These are phyloP conservation scores for Ceratocystis papillata DNA, from an alignment of 2,329 filamentous ascomycete genomes.

Conservation along the genomic window DNA sequence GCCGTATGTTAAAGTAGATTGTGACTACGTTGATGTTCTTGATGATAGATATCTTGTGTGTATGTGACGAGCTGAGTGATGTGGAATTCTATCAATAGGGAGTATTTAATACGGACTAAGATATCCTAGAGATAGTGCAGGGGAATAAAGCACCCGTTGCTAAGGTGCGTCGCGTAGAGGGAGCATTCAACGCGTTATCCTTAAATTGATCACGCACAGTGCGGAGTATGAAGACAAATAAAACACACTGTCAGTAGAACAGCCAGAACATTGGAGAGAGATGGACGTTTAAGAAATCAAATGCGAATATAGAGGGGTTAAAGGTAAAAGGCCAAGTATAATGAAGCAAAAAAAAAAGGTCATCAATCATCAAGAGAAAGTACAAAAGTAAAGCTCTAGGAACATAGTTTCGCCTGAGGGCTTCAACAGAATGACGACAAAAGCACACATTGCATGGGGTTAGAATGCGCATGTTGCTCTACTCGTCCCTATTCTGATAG, in stretches of 20 bases:
- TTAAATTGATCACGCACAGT: constrained; percentile 22
- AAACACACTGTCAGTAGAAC: neutral
- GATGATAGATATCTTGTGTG: too few species aligned
- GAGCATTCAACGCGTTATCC: too few species aligned
- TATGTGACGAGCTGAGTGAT: too few species aligned
- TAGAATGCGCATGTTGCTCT: neutral
- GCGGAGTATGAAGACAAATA: neutral
- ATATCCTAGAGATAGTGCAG: neutral
- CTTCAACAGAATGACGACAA: too few species aligned
- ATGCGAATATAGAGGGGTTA: neutral
- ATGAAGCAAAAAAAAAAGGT: neutral
- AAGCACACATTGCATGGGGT: too few species aligned
- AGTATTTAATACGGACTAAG: too few species aligned
- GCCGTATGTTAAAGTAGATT: too few species aligned
- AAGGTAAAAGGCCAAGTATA: neutral
- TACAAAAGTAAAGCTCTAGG: neutral
- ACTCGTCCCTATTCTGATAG: neutral
- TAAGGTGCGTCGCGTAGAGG: constrained; percentile 13
- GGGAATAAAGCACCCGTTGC: constrained; percentile 13
- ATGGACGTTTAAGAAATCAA: neutral
- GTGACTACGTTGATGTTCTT: neutral
- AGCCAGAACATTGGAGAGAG: neutral
- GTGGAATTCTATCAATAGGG: too few species aligned
- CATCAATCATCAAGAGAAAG: constrained; percentile 2
- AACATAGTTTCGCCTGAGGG: neutral